Conservation (phyloP, 768 basidiomycete species). For the Russula sp. region DNA sequence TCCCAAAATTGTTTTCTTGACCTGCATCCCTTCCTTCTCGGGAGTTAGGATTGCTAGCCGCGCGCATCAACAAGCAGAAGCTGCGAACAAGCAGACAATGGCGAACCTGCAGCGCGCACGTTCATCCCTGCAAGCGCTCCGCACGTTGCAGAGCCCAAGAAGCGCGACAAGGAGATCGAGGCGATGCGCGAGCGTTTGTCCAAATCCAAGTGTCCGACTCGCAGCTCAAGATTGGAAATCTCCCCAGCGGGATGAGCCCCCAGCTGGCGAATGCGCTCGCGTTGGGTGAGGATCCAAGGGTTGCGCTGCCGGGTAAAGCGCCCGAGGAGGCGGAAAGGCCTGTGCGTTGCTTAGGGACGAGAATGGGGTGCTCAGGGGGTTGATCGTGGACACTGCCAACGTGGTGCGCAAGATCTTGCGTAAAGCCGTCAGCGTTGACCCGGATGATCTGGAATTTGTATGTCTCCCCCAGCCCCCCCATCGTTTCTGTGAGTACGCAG, state of each 20-base stretch:
- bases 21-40: neutral
- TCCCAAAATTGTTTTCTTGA: neutral
- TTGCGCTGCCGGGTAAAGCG: conserved; percentile 48
- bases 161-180: conserved; percentile 76
- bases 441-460: conserved; percentile 47
- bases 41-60: conserved; percentile 42
- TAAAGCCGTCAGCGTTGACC: conserved; percentile 34
- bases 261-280: conserved; percentile 47
- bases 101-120: conserved; percentile 70
- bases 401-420: conserved; percentile 54
- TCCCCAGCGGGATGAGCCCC: conserved; percentile 34
- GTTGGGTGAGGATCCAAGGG: conserved; percentile 32
- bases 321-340: conserved; percentile 69
- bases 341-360: conserved; percentile 57
- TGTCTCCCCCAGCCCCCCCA: conserved; percentile 27
- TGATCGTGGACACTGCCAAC: conserved; percentile 59
- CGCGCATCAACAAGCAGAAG: conserved; percentile 52
- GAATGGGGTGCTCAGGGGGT: conserved; percentile 52
- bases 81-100: conserved; percentile 63
- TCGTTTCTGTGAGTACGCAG: conserved; percentile 5
- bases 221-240: conserved; percentile 51
- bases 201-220: conserved; percentile 51
- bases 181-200: conserved; percentile 68
- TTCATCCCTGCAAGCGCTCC: conserved; percentile 58
- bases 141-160: conserved; percentile 73